Evolutionary conservation across 2,329 filamentous ascomycete species (phyloP), one percentile per base, ranked within the genome.

Genomic region (Neonectria ditissima): DNA sequence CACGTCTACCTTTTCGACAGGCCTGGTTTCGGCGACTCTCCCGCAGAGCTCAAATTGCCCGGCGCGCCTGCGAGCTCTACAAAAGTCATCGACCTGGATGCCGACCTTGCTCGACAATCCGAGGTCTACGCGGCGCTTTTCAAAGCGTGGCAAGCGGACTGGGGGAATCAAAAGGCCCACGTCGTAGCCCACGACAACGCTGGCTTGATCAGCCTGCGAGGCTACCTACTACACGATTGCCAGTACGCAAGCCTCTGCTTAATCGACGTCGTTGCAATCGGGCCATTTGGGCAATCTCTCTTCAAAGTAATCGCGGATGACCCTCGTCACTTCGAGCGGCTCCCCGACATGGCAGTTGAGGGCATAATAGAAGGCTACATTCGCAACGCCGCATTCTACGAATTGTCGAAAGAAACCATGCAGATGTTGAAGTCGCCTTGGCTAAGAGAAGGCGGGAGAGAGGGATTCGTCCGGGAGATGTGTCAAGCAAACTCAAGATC

Each of bases 171-270:
- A 4, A 70, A 68, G 16, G 74, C 81, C 0, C 77, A 81, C 55
- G 72, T 84, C 0, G 65, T 84, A 1, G 81, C 81, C 0, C 82
- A 84, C 61, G 82, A 84, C 30, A 78, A 82, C 37, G 82, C 75
- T 1, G 81, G 82, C 0, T 60, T 82, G 10, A 76, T 83, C 44
- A 75, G 74, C 20, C 52, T 83, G 5, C 77, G 81, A 2, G 76
- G 76, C 0, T 72, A 79, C 53, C 66, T 83, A 0, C 48, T 81
- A 0, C 79, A 82, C 54, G 71, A 65, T 3, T 75, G 74, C 11
- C 60, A 76, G 0, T 83, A 78, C 61, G 73, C 70, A 2, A 80
- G 77, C 34, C 70, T 84, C 1, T 78, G 80, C 32, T 71, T 83
- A 1, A 75, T 82, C 20, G 78, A 84, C 41, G 80, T 82, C 0